Conservation (phyloP, 345 rosid genomes). For the Bretschneidera sinensis region DNA sequence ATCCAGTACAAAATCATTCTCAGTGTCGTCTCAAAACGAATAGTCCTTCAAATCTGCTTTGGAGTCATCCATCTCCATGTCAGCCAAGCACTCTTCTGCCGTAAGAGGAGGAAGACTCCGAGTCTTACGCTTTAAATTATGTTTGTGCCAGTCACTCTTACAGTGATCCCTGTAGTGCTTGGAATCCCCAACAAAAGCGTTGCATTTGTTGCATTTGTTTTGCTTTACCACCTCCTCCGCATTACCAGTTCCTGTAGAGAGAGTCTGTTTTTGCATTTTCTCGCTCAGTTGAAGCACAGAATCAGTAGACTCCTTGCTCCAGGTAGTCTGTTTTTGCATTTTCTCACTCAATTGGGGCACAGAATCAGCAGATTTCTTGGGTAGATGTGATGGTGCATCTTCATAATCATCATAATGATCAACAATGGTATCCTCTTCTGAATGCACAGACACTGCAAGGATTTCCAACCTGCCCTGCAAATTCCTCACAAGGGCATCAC, state of each 20-base stretch:
- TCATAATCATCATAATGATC: constrained; percentile 74
- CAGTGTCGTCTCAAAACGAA: constrained; percentile 51
- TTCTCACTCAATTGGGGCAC: constrained; percentile 24
- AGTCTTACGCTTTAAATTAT: constrained; percentile 87
- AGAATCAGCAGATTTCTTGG: constrained; percentile 16
- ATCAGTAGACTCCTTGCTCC: not conserved
- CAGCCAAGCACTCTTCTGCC: constrained; percentile 73
- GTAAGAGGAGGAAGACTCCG: constrained; percentile 73
- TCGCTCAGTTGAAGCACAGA: constrained; percentile 37
- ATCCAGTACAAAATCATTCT: not conserved
- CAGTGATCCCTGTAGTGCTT: constrained; percentile 85
- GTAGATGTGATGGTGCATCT: constrained; percentile 33
- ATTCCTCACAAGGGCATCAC: constrained; percentile 72
- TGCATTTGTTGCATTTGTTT: constrained; percentile 81
- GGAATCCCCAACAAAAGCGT: constrained; percentile 67
- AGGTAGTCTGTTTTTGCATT: not conserved
- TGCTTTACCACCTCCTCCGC: constrained; percentile 51
- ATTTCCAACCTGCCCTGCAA: constrained; percentile 85
- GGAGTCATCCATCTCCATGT: constrained; percentile 61
- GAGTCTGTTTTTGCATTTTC: constrained; percentile 52
- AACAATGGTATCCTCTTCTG: constrained; percentile 80
- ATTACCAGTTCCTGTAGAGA: constrained; percentile 32
- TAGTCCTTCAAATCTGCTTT: constrained; percentile 81
- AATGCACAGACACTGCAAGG: constrained; percentile 82
- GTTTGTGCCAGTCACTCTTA: constrained; percentile 97